Base-by-base conservation (phyloP, 768 basidiomycete species). In the Collybiopsis luxurians region DNA sequence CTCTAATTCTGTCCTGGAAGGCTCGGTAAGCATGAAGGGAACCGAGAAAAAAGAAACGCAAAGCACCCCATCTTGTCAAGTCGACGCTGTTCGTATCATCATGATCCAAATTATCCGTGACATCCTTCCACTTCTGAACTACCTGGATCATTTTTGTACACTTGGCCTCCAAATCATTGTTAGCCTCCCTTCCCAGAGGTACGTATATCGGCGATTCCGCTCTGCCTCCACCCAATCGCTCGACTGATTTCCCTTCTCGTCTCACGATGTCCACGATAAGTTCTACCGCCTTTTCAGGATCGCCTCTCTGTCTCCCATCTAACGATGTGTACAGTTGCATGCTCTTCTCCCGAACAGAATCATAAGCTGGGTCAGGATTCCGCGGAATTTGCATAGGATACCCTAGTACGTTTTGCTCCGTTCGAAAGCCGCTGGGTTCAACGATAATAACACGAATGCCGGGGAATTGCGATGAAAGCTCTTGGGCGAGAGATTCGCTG, bases 251-350 rank as follows among this genome's bases (percentile, higher is more conserved):
- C 71, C 72, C 49, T 73, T 69, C 5, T 70, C 71, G 7, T 49
- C 67, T 65, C 12, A 73, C 71, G n/a, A 72, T 69, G 40, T 73
- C 72, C 2, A 71, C 62, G 12, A 73, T 61, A 3, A 64, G 64
- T 31, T 63, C 60, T 61, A 70, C 67, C 19, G 70, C 71, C 47
- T 70, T 70, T 3, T 56, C 58, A 3, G 71, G 69, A 55, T 73
- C 71, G 12, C 72, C 71, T 24, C 38, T 54, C 51, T 60, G 65
- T 24, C 36, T 62, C 28, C 60, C 58, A n/a, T 53, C 49, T 17
- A 65, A 40, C 1, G 56, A 27, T 9, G 19, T 42, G 30, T 65
- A 59, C n/a, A 53, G 57, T 5, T 19, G 11, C 10, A 26, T 24
- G 7, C 21, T 23, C 21, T 67, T 67, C 31, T 13, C 28, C n/a